Base-by-base conservation (phyloP, 805 yeast species). In the Metschnikowia santaceciliae region DNA sequence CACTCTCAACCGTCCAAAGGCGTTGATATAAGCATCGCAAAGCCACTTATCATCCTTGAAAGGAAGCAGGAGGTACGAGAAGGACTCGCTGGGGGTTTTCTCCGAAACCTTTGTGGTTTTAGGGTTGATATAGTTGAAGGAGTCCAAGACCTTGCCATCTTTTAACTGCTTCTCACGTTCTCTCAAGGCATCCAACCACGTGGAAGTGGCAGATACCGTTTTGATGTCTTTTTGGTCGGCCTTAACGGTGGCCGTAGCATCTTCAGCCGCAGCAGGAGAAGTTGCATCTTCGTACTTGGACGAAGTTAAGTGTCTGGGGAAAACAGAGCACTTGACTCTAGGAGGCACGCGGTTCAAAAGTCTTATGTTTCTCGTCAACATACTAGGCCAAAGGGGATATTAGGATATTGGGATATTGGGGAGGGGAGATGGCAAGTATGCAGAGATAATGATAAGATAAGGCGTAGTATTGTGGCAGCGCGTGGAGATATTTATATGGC, bases 1-100 rank as follows among this genome's bases (percentile, higher is more conserved):
- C 60, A 89, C 89, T 62, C 97, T 77, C 62, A 90, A 76, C 56
- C 96, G 79, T n/a, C 97, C 97, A 51, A 84, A 86, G 3, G 96
- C 91, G 66, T 88, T 88, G 61, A 89, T 86, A 63, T 91, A 91
- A 43, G 90, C 81, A 64, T 91, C 98, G 55, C 95, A 81, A 30
- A 90, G 74, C 82, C 86, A 83, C 34, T 79, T 72, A 64, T 91
- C 96, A 53, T 87, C 87, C 60, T 87, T 88, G 73, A 91, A 90
- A 0, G 97, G 96, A 46, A 91, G 72, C 1, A 79, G 72, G 53
- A 86, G 69, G 61, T 77, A 86, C 38, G 84, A 75, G 59, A 87
- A 87, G 2, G 96, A 88, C 57, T 90, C 97, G 11, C 73, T 74
- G 57, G 94, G 78, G 1, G 94, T 84, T 62, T 83, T 82, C 56